A percentile compares a stretch with the other conserved stretches of the same genome.
Conservation (phyloP, 768 basidiomycete genomes). For the Termitomyces sp. region DNA sequence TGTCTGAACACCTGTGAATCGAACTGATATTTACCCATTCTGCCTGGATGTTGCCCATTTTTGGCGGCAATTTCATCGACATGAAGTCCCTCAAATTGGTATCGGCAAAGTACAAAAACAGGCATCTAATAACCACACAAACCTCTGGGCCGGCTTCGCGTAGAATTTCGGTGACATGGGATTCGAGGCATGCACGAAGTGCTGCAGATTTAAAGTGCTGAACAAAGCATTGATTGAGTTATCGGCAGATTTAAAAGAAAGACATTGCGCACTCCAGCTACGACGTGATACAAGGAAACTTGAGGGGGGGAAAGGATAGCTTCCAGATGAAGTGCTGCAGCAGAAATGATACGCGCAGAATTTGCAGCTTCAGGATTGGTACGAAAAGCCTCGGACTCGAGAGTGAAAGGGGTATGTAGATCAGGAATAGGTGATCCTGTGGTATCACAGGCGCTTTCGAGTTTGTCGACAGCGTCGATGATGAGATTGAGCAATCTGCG, state of each 20-base stretch:
- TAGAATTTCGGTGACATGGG: slow-evolving; percentile 29
- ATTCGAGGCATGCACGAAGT: slow-evolving; percentile 22
- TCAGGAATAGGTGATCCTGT: background rate
- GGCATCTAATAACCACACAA: background rate
- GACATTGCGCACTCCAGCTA: slow-evolving; percentile 4
- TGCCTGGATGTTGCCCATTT: slow-evolving; percentile 18
- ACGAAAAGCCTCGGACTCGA: slow-evolving; percentile 3
- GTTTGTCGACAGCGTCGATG: slow-evolving; percentile 2
- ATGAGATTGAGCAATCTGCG: slow-evolving; percentile 3
- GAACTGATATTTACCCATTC: slow-evolving; percentile 21
- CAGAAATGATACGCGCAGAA: slow-evolving; percentile 5
- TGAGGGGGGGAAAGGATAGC: slow-evolving; percentile 10
- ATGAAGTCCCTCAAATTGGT: slow-evolving; percentile 19
- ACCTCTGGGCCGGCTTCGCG: slow-evolving; percentile 22
- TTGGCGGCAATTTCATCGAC: slow-evolving; percentile 24
- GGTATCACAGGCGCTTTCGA: background rate
- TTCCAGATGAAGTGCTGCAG: slow-evolving; percentile 10
- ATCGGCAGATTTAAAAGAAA: background rate
- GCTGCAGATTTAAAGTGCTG: slow-evolving; percentile 15
- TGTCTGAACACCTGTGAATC: background rate
- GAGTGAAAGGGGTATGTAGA: background rate
- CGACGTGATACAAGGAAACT: slow-evolving; percentile 2
- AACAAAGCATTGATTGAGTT: no score
- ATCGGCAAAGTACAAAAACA: background rate
- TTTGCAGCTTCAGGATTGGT: background rate